Percentiles rank a stretch among this genome's conserved stretches.
Conservation (phyloP, 2,329 filamentous ascomycete species). For the Arthrobotrys conoides region DNA sequence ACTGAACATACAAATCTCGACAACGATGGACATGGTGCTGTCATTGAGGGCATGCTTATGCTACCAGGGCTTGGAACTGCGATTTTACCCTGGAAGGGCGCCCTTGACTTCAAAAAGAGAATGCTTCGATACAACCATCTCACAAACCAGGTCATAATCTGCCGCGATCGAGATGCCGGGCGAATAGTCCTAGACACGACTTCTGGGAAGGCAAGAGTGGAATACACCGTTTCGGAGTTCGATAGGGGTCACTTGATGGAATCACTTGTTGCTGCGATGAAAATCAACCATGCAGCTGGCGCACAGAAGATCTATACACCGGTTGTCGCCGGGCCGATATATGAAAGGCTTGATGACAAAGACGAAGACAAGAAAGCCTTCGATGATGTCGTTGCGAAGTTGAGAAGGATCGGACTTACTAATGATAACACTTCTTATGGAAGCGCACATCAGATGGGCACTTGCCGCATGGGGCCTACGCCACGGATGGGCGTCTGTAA, state of each 20-base stretch:
- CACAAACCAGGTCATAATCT: constrained; percentile 80
- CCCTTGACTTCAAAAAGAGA: constrained; percentile 80
- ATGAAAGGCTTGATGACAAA: constrained; percentile 67
- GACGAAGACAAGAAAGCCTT: constrained; percentile 57
- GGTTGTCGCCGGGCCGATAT: constrained; percentile 76
- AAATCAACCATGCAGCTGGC: constrained; percentile 82
- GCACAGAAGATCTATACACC: constrained; percentile 83
- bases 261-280: constrained; percentile 79
- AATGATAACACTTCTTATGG: constrained; percentile 72
- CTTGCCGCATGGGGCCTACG: constrained; percentile 78
- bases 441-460: constrained; percentile 87
- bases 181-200: constrained; percentile 79
- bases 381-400: constrained; percentile 34
- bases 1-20: constrained; percentile 86
- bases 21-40: constrained; percentile 82
- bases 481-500: constrained; percentile 74
- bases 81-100: constrained; percentile 77
- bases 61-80: constrained; percentile 77
- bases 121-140: constrained; percentile 78
- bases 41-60: constrained; percentile 84
- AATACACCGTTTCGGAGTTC: constrained; percentile 79
- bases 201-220: constrained; percentile 76
- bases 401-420: constrained; percentile 66
- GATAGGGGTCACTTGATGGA: constrained; percentile 81
- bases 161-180: constrained; percentile 82